Conservation (phyloP, 108 stramenopile species). For the Cylindrotheca fusiformis region DNA sequence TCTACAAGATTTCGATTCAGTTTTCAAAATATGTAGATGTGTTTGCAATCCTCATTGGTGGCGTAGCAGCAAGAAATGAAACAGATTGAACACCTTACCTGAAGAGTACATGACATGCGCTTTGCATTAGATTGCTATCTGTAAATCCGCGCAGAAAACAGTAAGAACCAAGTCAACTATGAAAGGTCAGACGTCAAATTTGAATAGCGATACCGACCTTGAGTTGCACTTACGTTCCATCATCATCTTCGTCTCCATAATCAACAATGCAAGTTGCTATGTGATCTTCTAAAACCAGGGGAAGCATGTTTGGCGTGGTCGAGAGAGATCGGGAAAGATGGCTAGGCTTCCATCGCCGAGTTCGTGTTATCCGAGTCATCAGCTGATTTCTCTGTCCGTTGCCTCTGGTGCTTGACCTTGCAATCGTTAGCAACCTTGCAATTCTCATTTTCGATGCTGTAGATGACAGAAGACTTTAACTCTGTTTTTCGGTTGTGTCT, state of each 20-base stretch:
- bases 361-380: too few species aligned
- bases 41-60: slow-evolving; percentile 8
- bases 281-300: too few species aligned
- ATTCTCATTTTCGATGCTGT: too few species aligned
- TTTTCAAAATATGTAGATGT: slow-evolving; percentile 18
- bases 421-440: too few species aligned
- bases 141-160: neutral
- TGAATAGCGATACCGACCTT: neutral
- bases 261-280: too few species aligned
- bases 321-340: too few species aligned
- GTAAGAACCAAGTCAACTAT: slow-evolving; percentile 14
- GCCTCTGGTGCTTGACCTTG: too few species aligned
- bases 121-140: neutral
- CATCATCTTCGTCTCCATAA: slow-evolving; percentile 27
- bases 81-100: neutral
- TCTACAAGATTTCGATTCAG: slow-evolving; percentile 13
- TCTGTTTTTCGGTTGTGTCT: too few species aligned
- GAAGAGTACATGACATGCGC: neutral
- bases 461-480: too few species aligned
- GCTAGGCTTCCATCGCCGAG: too few species aligned
- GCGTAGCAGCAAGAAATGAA: slow-evolving; percentile 1
- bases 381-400: too few species aligned
- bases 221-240: slow-evolving; percentile 19
- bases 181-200: slow-evolving; percentile 2
- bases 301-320: too few species aligned